Conservation (phyloP, 352 stramenopile species). For the Phytophthora crassamura region DNA sequence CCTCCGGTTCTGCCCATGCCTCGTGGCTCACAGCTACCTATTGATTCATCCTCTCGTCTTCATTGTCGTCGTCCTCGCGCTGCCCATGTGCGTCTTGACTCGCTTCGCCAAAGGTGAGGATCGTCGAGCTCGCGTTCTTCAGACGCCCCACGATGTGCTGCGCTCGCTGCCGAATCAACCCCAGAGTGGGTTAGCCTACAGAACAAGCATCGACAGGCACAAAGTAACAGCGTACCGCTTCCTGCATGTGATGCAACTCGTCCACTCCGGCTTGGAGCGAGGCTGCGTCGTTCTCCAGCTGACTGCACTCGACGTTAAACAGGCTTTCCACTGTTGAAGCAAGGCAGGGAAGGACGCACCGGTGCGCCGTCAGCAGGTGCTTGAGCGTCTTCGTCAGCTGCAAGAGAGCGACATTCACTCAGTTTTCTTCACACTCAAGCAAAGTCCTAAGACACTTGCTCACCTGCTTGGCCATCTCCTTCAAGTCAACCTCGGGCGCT, state of each 20-base stretch:
- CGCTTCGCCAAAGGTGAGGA: constrained; percentile 54
- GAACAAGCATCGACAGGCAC: neutral
- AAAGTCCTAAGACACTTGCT: neutral
- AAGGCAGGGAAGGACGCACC: constrained; percentile 20
- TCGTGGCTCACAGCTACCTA: constrained; percentile 11
- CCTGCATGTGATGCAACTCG: constrained; percentile 60
- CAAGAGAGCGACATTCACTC: neutral
- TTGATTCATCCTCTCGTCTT: constrained; percentile 18
- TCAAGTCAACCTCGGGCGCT: constrained; percentile 28
- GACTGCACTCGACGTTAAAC: constrained; percentile 35
- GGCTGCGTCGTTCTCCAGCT: constrained; percentile 56
- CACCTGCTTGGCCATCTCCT: constrained; percentile 41
- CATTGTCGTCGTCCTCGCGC: constrained; percentile 16
- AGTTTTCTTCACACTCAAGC: neutral
- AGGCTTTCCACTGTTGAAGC: neutral
- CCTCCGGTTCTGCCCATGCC: constrained; percentile 8
- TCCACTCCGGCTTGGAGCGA: constrained; percentile 72
- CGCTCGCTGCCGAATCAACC: constrained; percentile 33
- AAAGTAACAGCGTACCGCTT: constrained; percentile 38
- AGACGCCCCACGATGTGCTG: constrained; percentile 47
- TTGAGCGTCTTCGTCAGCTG: constrained; percentile 44
- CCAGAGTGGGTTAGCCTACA: constrained; percentile 1
- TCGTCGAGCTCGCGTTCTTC: constrained; percentile 64
- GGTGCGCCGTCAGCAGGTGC: constrained; percentile 39
- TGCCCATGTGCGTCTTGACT: constrained; percentile 28